Percentiles rank a stretch among this genome's conserved stretches.
Evolutionary conservation across 2,329 filamentous ascomycete species (phyloP).

Genomic region (Verruconis gallopava): DNA sequence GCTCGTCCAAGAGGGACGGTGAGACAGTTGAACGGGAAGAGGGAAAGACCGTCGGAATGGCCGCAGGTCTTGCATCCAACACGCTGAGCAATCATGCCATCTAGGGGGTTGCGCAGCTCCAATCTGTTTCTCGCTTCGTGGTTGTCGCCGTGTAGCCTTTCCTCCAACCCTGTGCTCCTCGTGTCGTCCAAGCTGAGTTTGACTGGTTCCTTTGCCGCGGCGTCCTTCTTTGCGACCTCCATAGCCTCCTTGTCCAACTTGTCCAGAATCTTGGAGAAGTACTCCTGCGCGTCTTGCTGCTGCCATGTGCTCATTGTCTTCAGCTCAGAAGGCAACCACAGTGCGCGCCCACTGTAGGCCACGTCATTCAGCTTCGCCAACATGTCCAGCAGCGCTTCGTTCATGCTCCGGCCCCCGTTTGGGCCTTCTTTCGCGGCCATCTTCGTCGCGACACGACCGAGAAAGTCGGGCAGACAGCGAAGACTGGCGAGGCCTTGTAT

Average conservation of each 20-base stretch:
- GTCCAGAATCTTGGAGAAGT: conserved; percentile 80
- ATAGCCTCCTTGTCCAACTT: conserved; percentile 67
- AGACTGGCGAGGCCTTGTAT: conserved; percentile 74
- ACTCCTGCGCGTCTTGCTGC: conserved; percentile 96
- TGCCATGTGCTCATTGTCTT: conserved; percentile 93
- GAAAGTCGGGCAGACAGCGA: conserved; percentile 52
- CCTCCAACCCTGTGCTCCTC: not conserved
- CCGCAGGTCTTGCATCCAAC: conserved; percentile 80
- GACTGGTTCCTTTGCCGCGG: not conserved
- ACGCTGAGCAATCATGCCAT: conserved; percentile 76
- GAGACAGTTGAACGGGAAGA: conserved; percentile 89
- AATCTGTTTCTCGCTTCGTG: conserved; percentile 10
- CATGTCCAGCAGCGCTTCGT: conserved; percentile 47
- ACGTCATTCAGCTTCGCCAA: conserved; percentile 57
- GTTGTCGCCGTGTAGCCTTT: conserved; percentile 7
- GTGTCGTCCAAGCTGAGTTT: not conserved
- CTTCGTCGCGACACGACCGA: conserved; percentile 27
- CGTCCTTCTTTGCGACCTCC: conserved; percentile 15
- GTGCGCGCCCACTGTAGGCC: conserved; percentile 56
- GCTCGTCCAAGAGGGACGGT: conserved; percentile 63
- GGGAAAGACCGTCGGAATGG: conserved; percentile 72
- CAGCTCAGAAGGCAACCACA: conserved; percentile 71
- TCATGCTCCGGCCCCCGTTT: conserved; percentile 23
- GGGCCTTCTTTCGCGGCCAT: too few species aligned
- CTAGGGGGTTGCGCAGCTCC: conserved; percentile 64